Evolutionary conservation across 163 green algal genomes (phyloP).

Genomic region (Volvox carteri): DNA sequence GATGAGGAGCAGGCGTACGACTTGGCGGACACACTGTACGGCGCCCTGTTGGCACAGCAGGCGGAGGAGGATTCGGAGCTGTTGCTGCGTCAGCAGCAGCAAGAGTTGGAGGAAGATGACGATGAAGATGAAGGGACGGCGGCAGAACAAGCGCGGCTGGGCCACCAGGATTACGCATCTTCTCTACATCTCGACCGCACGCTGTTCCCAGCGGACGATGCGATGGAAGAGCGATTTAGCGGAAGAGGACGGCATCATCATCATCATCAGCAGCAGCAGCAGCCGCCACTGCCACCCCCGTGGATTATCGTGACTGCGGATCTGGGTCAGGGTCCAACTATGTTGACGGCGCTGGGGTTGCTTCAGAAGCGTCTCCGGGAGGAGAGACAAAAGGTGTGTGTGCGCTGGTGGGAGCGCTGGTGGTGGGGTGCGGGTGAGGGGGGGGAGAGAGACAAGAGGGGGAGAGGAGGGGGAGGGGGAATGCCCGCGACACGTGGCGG

Average conservation of each 20-base stretch:
- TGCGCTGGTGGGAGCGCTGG: not conserved
- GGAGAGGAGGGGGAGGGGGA: not conserved
- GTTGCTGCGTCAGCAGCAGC: slow-evolving; percentile 5
- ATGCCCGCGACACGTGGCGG: not conserved
- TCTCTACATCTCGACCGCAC: no score
- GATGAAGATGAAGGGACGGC: not conserved
- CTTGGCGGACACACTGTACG: slow-evolving; percentile 43
- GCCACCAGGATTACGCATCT: not conserved
- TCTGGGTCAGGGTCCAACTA: slow-evolving; percentile 31
- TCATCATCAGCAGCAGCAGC: slow-evolving; percentile 18
- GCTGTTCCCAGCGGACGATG: no score
- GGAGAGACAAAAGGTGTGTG: slow-evolving; percentile 32
- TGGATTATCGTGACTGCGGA: slow-evolving; percentile 29
- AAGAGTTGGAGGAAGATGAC: not conserved
- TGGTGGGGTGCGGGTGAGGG: not conserved
- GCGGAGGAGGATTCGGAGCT: slow-evolving; percentile 9
- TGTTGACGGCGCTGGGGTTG: slow-evolving; percentile 38
- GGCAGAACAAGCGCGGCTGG: not conserved
- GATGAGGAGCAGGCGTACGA: slow-evolving; percentile 53
- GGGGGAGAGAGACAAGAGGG: no score
- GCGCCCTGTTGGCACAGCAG: slow-evolving; percentile 7
- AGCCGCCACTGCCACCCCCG: not conserved
- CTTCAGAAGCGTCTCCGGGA: slow-evolving; percentile 34
- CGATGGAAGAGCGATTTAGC: not conserved
- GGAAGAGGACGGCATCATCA: not conserved